These are phyloP conservation scores for Drechslera avenae DNA, from an alignment of 2,329 filamentous ascomycete species.

Conservation along the genomic window DNA sequence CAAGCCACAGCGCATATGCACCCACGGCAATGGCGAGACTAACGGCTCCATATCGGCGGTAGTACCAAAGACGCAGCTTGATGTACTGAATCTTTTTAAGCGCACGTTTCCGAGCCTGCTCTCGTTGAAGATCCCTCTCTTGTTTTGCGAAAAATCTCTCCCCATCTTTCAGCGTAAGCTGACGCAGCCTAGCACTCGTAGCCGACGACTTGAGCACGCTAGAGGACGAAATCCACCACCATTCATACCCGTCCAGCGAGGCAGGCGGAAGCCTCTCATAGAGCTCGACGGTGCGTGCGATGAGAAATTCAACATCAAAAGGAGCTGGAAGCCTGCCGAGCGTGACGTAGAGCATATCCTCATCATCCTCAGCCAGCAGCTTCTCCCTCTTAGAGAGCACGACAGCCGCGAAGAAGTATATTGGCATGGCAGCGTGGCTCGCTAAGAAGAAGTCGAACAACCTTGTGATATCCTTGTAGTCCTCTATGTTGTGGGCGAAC, in stretches of 20 bases:
- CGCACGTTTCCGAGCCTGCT: slow-evolving; percentile 56
- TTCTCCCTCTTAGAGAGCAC: slow-evolving; percentile 80
- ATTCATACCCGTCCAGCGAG: slow-evolving; percentile 65
- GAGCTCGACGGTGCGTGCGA: slow-evolving; percentile 68
- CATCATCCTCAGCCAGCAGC: slow-evolving; percentile 74
- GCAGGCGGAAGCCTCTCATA: slow-evolving; percentile 73
- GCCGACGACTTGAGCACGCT: slow-evolving; percentile 87
- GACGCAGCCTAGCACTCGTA: slow-evolving; percentile 54
- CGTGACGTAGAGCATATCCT: slow-evolving; percentile 88
- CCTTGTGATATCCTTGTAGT: slow-evolving; percentile 84
- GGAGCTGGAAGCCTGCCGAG: slow-evolving; percentile 84
- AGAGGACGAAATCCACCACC: slow-evolving; percentile 71
- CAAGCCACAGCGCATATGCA: slow-evolving; percentile 44
- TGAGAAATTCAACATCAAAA: slow-evolving; percentile 78
- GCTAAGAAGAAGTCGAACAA: slow-evolving; percentile 92
- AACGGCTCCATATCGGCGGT: slow-evolving; percentile 63
- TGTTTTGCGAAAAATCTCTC: slow-evolving; percentile 72
- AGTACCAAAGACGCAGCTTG: slow-evolving; percentile 64
- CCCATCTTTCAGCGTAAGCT: slow-evolving; percentile 69
- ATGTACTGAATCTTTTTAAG: slow-evolving; percentile 47
- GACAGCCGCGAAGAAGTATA: slow-evolving; percentile 83
- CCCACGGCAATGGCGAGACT: slow-evolving; percentile 57
- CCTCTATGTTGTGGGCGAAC: slow-evolving; percentile 94
- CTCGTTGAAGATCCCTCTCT: slow-evolving; percentile 70
- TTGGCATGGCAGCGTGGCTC: slow-evolving; percentile 80